Evolutionary conservation across 225 moss, liverwort and hornwort species (phyloP).

Genomic region (Pseudoscleropodium purum): DNA sequence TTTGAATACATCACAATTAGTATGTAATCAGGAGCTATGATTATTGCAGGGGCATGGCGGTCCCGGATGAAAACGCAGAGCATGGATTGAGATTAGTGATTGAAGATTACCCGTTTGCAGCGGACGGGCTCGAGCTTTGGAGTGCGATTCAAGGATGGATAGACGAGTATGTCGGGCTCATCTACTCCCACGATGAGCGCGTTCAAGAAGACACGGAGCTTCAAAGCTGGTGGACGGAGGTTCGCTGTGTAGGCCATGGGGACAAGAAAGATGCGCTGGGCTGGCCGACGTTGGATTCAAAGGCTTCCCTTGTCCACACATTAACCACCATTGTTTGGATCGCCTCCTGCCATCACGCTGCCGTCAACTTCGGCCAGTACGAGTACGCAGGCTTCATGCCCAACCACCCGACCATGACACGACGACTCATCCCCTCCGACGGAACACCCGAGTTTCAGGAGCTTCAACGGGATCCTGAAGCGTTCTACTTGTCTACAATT

Average conservation of each 20-base stretch:
- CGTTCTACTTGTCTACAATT: constrained; percentile 42
- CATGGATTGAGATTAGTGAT: constrained; percentile 43
- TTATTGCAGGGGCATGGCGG: constrained; percentile 57
- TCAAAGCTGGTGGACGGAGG: constrained; percentile 61
- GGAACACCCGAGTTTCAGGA: constrained; percentile 30
- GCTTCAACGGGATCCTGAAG: constrained; percentile 39
- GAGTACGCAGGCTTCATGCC: neutral
- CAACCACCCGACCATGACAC: constrained; percentile 36
- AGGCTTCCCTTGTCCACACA: constrained; percentile 22
- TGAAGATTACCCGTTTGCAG: constrained; percentile 64
- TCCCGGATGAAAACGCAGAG: constrained; percentile 20
- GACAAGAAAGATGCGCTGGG: constrained; percentile 49
- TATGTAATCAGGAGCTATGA: neutral
- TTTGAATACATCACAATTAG: neutral
- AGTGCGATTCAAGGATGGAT: constrained; percentile 47
- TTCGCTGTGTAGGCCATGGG: constrained; percentile 50
- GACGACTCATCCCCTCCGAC: constrained; percentile 39
- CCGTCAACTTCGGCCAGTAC: neutral
- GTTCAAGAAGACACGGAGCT: constrained; percentile 43
- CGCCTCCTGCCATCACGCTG: neutral
- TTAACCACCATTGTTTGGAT: constrained; percentile 4
- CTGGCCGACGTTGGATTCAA: constrained; percentile 33
- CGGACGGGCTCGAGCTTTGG: constrained; percentile 24
- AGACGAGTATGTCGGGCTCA: constrained; percentile 23
- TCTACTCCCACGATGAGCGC: constrained; percentile 21